Evolutionary conservation across 2,329 filamentous ascomycete species (phyloP).

Genomic region (Furcasterigmium furcatum): DNA sequence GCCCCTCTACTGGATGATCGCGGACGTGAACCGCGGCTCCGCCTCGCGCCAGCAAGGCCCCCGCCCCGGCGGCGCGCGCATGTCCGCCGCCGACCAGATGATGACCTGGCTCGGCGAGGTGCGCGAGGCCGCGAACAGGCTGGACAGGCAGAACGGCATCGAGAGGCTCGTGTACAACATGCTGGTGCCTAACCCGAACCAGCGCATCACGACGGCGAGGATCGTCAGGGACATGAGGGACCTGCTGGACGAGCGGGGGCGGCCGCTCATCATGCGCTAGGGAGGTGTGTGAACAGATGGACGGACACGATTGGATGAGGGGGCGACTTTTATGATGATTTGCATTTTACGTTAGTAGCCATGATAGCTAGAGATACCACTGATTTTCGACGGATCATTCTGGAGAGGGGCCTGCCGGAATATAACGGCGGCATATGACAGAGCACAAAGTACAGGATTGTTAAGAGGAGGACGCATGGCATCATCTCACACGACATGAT

Average conservation of each 20-base stretch:
- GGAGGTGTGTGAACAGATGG: too few species aligned
- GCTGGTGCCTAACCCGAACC: constrained; percentile 46
- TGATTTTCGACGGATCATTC: constrained; percentile 5
- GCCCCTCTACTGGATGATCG: constrained; percentile 56
- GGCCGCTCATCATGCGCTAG: neutral
- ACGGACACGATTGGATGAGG: too few species aligned
- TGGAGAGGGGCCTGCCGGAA: neutral
- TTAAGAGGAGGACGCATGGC: neutral
- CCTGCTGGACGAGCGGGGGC: constrained; percentile 27
- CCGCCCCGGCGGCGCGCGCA: neutral
- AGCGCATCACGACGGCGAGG: constrained; percentile 52
- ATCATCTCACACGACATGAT: too few species aligned
- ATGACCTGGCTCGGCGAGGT: constrained; percentile 54
- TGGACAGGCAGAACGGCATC: constrained; percentile 43
- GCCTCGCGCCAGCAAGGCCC: constrained; percentile 21
- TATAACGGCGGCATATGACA: too few species aligned
- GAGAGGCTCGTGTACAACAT: constrained; percentile 52
- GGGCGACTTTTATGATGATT: constrained; percentile 2
- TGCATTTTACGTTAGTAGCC: neutral
- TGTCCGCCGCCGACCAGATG: constrained; percentile 48
- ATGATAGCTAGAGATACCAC: constrained; percentile 12
- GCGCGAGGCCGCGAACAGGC: constrained; percentile 39
- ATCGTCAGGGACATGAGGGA: constrained; percentile 35
- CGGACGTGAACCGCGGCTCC: constrained; percentile 45
- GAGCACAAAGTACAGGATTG: too few species aligned